Conservation (phyloP, 768 basidiomycete genomes). For the Kondoa subrosea region DNA sequence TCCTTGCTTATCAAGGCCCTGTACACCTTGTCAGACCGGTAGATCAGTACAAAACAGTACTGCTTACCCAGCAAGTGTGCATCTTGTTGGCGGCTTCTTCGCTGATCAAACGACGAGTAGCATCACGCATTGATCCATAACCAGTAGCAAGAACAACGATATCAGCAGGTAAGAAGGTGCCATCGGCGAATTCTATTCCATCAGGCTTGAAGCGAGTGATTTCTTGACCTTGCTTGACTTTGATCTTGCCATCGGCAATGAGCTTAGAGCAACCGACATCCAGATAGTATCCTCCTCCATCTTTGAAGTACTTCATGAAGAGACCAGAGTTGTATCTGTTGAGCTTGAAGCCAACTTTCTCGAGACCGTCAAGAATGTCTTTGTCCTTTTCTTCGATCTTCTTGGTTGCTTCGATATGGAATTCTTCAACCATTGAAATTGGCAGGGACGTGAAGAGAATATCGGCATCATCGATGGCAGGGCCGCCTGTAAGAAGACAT, state of each 20-base stretch:
- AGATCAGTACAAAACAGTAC: not conserved
- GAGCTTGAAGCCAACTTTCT: slow-evolving; percentile 43
- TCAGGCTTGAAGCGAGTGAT: slow-evolving; percentile 38
- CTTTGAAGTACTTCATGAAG: slow-evolving; percentile 27
- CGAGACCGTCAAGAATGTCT: slow-evolving; percentile 41
- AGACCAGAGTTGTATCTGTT: slow-evolving; percentile 23
- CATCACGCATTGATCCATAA: slow-evolving; percentile 29
- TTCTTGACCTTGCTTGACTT: slow-evolving; percentile 46
- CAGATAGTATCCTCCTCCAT: slow-evolving; percentile 28
- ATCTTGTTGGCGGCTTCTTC: slow-evolving; percentile 29
- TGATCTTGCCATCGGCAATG: slow-evolving; percentile 52
- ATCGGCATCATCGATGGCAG: slow-evolving; percentile 42
- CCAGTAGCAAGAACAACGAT: slow-evolving; percentile 49
- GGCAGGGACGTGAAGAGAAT: slow-evolving; percentile 40
- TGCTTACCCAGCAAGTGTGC: slow-evolving; percentile 27
- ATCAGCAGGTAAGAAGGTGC: slow-evolving; percentile 27
- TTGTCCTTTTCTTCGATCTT: slow-evolving; percentile 45
- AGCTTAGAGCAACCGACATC: slow-evolving; percentile 34
- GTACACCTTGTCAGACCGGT: not conserved
- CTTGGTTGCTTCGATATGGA: slow-evolving; percentile 22
- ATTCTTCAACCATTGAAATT: slow-evolving; percentile 25
- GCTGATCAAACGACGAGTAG: slow-evolving; percentile 28
- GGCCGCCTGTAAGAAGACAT: no score
- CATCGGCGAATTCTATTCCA: slow-evolving; percentile 41
- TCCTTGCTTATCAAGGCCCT: slow-evolving; percentile 29